phyloP scores from a whole-genome alignment of 2,329 filamentous ascomycete species.

The Orbilia javanica region DNA sequence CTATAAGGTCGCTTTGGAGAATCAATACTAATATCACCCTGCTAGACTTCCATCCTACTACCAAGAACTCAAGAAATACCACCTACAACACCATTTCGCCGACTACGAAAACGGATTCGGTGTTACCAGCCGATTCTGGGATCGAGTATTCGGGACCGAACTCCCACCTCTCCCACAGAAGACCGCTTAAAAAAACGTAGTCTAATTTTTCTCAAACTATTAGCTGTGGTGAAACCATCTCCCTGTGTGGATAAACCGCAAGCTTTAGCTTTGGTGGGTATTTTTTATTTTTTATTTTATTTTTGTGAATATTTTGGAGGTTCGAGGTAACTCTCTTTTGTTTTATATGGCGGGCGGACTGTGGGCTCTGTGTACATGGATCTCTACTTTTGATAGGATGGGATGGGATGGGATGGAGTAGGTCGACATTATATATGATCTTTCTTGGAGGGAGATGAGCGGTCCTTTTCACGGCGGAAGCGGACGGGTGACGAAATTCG shows the following conservation, averaged over 20 bases:
- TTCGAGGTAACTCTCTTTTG: too few relatives aligned
- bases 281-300: conserved; percentile 41
- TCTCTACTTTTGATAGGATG: conserved; percentile 12
- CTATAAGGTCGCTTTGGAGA: neutral
- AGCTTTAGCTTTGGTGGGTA: neutral
- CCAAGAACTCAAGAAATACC: conserved; percentile 94
- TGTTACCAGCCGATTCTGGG: conserved; percentile 97
- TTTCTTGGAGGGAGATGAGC: neutral
- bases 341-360: conserved; percentile 3
- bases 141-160: conserved; percentile 89
- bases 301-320: conserved; percentile 49
- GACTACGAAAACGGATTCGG: conserved; percentile 98
- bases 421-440: too few relatives aligned
- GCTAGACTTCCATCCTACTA: conserved; percentile 84
- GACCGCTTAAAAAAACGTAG: conserved; percentile 34
- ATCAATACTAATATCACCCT: neutral
- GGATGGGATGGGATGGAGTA: neutral
- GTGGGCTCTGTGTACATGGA: conserved; percentile 27
- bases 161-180: conserved; percentile 66
- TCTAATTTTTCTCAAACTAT: neutral
- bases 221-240: neutral
- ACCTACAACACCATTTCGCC: conserved; percentile 95
- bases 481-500: neutral
- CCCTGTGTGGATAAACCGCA: neutral
- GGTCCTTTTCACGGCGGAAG: neutral